These are phyloP conservation scores for Penicillium nordicum DNA, from an alignment of 2,329 filamentous ascomycete genomes.

Conservation along the genomic window DNA sequence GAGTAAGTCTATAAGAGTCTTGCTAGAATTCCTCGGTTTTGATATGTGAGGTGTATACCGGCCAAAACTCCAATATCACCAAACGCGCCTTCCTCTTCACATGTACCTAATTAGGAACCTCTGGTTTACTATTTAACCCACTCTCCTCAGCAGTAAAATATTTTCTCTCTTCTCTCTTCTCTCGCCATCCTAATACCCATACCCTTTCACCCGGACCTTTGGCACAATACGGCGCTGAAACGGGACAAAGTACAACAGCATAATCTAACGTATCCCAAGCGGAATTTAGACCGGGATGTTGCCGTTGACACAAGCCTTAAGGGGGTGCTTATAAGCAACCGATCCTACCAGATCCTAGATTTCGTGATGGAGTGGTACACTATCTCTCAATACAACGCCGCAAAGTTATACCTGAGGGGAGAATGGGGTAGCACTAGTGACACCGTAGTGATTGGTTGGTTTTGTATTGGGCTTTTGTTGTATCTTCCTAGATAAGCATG, in stretches of 20 bases:
- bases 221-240: neutral
- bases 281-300: neutral
- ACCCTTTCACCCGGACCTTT: neutral
- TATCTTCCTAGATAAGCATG: neutral
- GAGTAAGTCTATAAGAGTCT: neutral
- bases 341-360: neutral
- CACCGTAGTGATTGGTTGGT: neutral
- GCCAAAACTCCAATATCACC: neutral
- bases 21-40: neutral
- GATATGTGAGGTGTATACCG: neutral
- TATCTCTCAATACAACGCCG: neutral
- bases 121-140: neutral
- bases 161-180: neutral
- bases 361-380: neutral
- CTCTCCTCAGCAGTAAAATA: neutral
- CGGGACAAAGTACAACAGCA: neutral
- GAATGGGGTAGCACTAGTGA: neutral
- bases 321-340: neutral
- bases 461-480: no score
- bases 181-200: neutral
- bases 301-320: neutral
- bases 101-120: neutral
- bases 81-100: neutral
- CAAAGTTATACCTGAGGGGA: neutral
- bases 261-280: neutral